A percentile compares a stretch with the other conserved stretches of the same genome.
phyloP scores from a whole-genome alignment of 495 filamentous ascomycete species.

The Tuber microsphaerosporum region DNA sequence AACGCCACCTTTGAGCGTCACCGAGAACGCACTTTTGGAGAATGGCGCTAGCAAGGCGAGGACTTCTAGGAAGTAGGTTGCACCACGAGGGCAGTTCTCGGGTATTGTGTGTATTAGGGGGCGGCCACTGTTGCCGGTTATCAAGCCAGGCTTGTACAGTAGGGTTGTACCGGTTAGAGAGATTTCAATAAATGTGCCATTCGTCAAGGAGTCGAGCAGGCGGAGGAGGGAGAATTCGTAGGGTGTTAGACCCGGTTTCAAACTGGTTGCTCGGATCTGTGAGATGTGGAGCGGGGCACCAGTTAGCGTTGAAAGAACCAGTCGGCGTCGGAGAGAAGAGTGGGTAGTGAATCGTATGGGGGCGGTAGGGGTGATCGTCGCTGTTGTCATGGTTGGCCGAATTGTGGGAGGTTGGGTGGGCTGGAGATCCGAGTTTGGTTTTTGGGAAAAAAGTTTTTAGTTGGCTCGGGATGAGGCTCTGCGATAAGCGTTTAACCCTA shows the following conservation, averaged over 20 bases:
- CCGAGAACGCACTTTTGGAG: conserved; percentile 76
- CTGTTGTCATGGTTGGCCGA: conserved; percentile 15
- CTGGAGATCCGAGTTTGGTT: background rate
- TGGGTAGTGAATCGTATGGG: conserved; percentile 71
- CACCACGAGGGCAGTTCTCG: conserved; percentile 63
- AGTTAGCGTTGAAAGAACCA: conserved; percentile 84
- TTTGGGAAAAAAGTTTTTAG: background rate
- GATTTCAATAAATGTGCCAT: conserved; percentile 89
- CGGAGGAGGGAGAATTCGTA: conserved; percentile 95
- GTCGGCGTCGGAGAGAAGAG: conserved; percentile 70
- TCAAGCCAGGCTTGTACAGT: conserved; percentile 82
- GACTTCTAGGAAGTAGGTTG: conserved; percentile 87
- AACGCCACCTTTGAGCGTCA: conserved; percentile 86
- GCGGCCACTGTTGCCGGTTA: conserved; percentile 64
- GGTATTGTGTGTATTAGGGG: conserved; percentile 72
- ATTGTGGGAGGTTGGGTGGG: background rate
- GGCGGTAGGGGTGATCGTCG: conserved; percentile 29
- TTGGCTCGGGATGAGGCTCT: background rate
- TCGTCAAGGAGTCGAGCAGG: conserved; percentile 87
- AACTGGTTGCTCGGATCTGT: conserved; percentile 78
- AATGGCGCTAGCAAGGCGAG: conserved; percentile 90
- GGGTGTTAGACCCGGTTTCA: conserved; percentile 77
- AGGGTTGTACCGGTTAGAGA: conserved; percentile 89
- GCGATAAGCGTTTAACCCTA: background rate
- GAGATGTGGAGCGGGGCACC: conserved; percentile 84